Evolutionary conservation across 2,329 filamentous ascomycete species (phyloP).

Genomic region (Xylariaceae sp.): DNA sequence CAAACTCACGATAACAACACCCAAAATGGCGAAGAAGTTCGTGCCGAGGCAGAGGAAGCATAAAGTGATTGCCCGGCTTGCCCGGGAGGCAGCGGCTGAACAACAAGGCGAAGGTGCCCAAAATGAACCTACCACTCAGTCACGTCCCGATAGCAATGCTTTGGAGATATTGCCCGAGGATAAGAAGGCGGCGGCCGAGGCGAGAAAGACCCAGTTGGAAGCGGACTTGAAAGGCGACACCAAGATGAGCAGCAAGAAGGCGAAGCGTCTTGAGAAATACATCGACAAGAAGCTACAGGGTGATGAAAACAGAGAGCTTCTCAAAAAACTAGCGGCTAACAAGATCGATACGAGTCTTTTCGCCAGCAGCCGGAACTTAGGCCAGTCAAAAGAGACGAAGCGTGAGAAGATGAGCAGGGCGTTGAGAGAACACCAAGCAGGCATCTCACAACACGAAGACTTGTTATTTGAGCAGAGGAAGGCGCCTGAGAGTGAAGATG

Average conservation of each 20-base stretch:
- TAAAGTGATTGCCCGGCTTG: slow-evolving; percentile 64
- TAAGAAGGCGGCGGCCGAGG: slow-evolving; percentile 45
- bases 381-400: slow-evolving; percentile 69
- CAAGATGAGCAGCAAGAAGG: slow-evolving; percentile 63
- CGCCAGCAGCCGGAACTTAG: slow-evolving; percentile 73
- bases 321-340: slow-evolving; percentile 76
- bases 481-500: slow-evolving; percentile 32
- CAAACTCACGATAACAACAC: too few species aligned
- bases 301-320: slow-evolving; percentile 81
- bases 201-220: slow-evolving; percentile 55
- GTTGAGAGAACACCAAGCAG: slow-evolving; percentile 62
- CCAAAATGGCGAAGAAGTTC: slow-evolving; percentile 53
- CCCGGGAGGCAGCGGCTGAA: slow-evolving; percentile 44
- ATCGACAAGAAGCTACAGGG: slow-evolving; percentile 90
- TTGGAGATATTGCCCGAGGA: slow-evolving; percentile 48
- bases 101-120: slow-evolving; percentile 37
- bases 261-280: slow-evolving; percentile 66
- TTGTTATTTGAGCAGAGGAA: slow-evolving; percentile 51
- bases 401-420: slow-evolving; percentile 64
- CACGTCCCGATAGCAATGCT: slow-evolving; percentile 51
- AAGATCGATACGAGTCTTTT: slow-evolving; percentile 82
- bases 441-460: slow-evolving; percentile 55
- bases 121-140: slow-evolving; percentile 35
- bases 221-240: slow-evolving; percentile 51
- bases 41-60: slow-evolving; percentile 66